These are phyloP conservation scores for Tylopilus vinaceipallidus DNA, from an alignment of 768 basidiomycete genomes.

Conservation along the genomic window DNA sequence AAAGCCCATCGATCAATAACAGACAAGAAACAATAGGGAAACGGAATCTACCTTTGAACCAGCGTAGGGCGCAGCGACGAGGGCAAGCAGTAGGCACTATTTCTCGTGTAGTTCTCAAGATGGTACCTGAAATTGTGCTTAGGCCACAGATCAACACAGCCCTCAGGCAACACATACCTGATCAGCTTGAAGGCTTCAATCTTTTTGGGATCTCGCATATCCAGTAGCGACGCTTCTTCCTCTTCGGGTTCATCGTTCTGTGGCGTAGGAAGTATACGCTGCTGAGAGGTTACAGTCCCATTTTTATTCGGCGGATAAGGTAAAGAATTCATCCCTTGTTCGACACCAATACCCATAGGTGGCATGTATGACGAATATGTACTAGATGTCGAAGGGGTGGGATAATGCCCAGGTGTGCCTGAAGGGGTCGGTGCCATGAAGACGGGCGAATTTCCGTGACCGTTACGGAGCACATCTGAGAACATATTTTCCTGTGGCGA, in stretches of 20 bases:
- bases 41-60: conserved; percentile 65
- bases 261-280: conserved; percentile 24
- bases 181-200: conserved; percentile 82
- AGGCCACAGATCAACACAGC: neutral
- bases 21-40: neutral
- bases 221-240: conserved; percentile 42
- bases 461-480: conserved; percentile 55
- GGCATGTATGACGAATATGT: conserved; percentile 49
- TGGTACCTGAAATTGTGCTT: conserved; percentile 61
- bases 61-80: conserved; percentile 83
- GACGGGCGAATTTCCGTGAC: conserved; percentile 55
- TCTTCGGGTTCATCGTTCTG: conserved; percentile 48
- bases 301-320: conserved; percentile 43
- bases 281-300: conserved; percentile 20
- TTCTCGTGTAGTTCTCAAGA: conserved; percentile 84
- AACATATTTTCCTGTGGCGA: conserved; percentile 54
- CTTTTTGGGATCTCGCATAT: conserved; percentile 59
- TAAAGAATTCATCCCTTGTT: conserved; percentile 49
- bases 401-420: conserved; percentile 41
- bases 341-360: conserved; percentile 56
- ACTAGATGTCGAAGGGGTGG: conserved; percentile 35
- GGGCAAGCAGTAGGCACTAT: conserved; percentile 84
- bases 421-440: conserved; percentile 51
- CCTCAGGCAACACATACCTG: conserved; percentile 44
- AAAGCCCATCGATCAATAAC: conserved; percentile 5